Conservation (phyloP, 345 rosid genomes). For the Mallotus nudiflorus region DNA sequence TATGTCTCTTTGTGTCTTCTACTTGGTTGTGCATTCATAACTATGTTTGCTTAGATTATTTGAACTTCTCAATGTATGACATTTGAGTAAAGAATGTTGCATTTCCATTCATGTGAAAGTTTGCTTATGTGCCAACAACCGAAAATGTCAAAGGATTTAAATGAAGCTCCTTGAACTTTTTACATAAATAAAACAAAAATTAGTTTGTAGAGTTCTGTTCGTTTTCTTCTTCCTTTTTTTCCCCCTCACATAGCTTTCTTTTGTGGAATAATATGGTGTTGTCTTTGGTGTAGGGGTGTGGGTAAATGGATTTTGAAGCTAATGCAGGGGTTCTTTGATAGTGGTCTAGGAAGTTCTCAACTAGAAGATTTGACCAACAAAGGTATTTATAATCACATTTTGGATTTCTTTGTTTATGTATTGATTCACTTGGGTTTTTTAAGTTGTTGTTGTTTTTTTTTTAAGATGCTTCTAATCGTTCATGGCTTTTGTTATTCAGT, state of each 20-base stretch:
- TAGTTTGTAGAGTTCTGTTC: too few species aligned
- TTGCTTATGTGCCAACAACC: background rate
- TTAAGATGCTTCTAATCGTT: background rate
- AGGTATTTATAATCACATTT: constrained; percentile 31
- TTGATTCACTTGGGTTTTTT: too few species aligned
- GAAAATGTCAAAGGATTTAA: background rate
- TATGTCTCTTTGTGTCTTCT: background rate
- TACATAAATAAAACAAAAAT: too few species aligned
- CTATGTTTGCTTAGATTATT: background rate
- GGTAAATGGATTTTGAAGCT: constrained; percentile 85
- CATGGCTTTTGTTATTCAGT: constrained; percentile 38
- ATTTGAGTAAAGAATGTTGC: background rate
- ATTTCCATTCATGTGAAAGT: background rate
- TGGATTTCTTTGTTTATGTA: constrained; percentile 12
- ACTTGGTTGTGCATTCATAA: background rate
- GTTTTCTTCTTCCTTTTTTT: background rate
- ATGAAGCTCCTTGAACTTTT: background rate
- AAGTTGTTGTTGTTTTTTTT: too few species aligned
- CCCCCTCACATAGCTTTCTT: background rate
- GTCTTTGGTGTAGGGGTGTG: constrained; percentile 63
- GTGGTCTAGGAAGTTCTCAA: constrained; percentile 46
- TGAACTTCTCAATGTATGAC: background rate
- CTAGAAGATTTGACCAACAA: constrained; percentile 47
- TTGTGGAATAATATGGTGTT: constrained; percentile 9
- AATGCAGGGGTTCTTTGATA: constrained; percentile 61